Percentiles rank a stretch among this genome's conserved stretches.
Conservation (phyloP, 2,329 filamentous ascomycete genomes). For the Lachnellula subtilissima region DNA sequence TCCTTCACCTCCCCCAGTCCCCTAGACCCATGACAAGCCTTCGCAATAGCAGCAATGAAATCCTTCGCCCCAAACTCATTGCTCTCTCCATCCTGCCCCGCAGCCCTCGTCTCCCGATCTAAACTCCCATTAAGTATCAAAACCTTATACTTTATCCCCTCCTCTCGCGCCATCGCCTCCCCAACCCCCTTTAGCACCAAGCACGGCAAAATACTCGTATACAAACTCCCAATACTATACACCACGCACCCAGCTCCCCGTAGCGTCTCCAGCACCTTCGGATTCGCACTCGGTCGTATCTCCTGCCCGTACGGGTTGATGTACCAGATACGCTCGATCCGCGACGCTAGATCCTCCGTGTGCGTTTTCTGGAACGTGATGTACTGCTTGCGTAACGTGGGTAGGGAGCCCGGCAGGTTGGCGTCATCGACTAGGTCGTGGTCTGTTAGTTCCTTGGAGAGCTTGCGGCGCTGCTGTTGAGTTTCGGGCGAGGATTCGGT, state of each 20-base stretch:
- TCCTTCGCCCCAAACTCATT: slow-evolving; percentile 68
- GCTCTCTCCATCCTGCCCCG: slow-evolving; percentile 26
- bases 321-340: slow-evolving; percentile 86
- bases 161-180: slow-evolving; percentile 47
- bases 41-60: slow-evolving; percentile 75
- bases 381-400: slow-evolving; percentile 72
- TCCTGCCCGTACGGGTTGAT: slow-evolving; percentile 99
- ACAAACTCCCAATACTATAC: slow-evolving; percentile 91
- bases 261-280: slow-evolving; percentile 64
- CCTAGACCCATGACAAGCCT: slow-evolving; percentile 49
- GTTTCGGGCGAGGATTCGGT: slow-evolving; percentile 8
- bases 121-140: slow-evolving; percentile 72
- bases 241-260: slow-evolving; percentile 63
- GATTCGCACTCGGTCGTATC: slow-evolving; percentile 79
- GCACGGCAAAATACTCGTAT: slow-evolving; percentile 82
- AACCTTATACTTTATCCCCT: slow-evolving; percentile 52
- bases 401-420: slow-evolving; percentile 75
- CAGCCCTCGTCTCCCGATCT: slow-evolving; percentile 82
- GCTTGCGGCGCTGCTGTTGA: slow-evolving; percentile 11
- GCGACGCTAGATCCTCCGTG: slow-evolving; percentile 69
- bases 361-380: slow-evolving; percentile 74
- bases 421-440: slow-evolving; percentile 72
- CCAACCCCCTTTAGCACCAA: slow-evolving; percentile 75
- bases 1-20: slow-evolving; percentile 21
- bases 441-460: slow-evolving; percentile 41